Percentiles rank a stretch among this genome's conserved stretches.
These are phyloP conservation scores for Botrytis deweyae DNA, from an alignment of 2,329 filamentous ascomycete species.

Conservation along the genomic window DNA sequence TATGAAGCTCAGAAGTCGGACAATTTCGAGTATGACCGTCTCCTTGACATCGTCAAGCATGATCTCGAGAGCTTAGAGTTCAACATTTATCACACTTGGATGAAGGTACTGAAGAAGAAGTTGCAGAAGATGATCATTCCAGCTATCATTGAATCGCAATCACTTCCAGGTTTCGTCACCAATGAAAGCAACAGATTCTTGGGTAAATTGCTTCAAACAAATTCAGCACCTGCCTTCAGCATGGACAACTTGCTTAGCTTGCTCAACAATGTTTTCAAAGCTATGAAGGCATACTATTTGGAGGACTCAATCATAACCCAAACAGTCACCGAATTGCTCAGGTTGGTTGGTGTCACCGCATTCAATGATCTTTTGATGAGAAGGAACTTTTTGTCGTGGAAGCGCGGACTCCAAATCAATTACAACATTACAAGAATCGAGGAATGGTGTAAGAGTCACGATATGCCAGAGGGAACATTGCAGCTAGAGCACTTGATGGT, in stretches of 20 bases:
- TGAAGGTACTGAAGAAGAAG: slow-evolving; percentile 99
- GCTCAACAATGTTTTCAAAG: slow-evolving; percentile 95
- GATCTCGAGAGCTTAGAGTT: slow-evolving; percentile 97
- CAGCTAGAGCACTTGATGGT: slow-evolving; percentile 98
- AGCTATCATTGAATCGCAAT: slow-evolving; percentile 98
- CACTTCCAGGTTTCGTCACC: slow-evolving; percentile 95
- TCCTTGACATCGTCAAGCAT: slow-evolving; percentile 98
- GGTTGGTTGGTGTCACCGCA: slow-evolving; percentile 91
- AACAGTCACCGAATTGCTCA: slow-evolving; percentile 88
- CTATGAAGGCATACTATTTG: slow-evolving; percentile 98
- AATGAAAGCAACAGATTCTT: slow-evolving; percentile 98
- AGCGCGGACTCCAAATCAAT: slow-evolving; percentile 98
- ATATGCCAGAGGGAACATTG: slow-evolving; percentile 97
- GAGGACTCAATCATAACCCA: slow-evolving; percentile 96
- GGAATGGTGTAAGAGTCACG: slow-evolving; percentile 99
- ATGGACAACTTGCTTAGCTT: slow-evolving; percentile 98
- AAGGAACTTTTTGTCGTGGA: slow-evolving; percentile 98
- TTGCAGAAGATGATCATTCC: slow-evolving; percentile 99
- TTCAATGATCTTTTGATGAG: slow-evolving; percentile 99
- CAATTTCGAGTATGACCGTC: slow-evolving; percentile 97
- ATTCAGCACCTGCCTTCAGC: slow-evolving; percentile 91
- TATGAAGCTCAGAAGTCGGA: slow-evolving; percentile 99
- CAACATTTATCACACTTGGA: slow-evolving; percentile 99
- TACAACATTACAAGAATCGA: slow-evolving; percentile 99
- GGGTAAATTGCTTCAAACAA: slow-evolving; percentile 90